Evolutionary conservation across 2,329 filamentous ascomycete genomes (phyloP).

Genomic region (Botrytis pseudocinerea): DNA sequence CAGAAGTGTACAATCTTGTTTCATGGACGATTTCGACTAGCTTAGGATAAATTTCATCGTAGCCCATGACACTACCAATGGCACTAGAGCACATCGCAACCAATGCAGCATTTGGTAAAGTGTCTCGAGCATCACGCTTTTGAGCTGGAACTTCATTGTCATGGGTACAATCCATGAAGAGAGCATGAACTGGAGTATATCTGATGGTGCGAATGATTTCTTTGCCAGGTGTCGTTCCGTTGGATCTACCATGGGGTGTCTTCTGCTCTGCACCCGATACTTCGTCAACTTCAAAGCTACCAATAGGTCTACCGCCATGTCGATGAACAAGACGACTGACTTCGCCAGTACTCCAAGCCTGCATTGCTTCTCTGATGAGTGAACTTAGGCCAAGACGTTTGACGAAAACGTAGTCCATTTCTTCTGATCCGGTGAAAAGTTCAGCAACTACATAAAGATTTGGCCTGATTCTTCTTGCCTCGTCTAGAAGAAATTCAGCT

Average conservation of each 20-base stretch:
- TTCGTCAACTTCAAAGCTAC: conserved; percentile 94
- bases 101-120: conserved; percentile 87
- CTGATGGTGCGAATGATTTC: conserved; percentile 75
- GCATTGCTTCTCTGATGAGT: conserved; percentile 96
- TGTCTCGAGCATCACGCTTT: conserved; percentile 91
- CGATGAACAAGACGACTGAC: conserved; percentile 89
- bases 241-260: conserved; percentile 35
- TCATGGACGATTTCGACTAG: conserved; percentile 93
- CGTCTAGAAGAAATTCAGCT: conserved; percentile 90
- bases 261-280: conserved; percentile 62
- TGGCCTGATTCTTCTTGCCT: conserved; percentile 84
- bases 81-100: conserved; percentile 96
- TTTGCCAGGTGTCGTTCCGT: conserved; percentile 39
- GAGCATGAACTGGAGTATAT: conserved; percentile 82
- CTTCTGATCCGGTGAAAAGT: conserved; percentile 91
- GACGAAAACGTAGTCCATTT: conserved; percentile 95
- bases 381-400: conserved; percentile 89
- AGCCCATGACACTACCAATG: conserved; percentile 95
- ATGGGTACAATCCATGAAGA: conserved; percentile 99
- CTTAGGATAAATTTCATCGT: conserved; percentile 93
- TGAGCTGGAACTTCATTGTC: conserved; percentile 97
- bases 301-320: conserved; percentile 90
- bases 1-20: conserved; percentile 77
- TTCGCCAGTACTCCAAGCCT: conserved; percentile 93
- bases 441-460: conserved; percentile 92